phyloP scores from a whole-genome alignment of 2,329 filamentous ascomycete genomes.

The Hypoxylon sp. region DNA sequence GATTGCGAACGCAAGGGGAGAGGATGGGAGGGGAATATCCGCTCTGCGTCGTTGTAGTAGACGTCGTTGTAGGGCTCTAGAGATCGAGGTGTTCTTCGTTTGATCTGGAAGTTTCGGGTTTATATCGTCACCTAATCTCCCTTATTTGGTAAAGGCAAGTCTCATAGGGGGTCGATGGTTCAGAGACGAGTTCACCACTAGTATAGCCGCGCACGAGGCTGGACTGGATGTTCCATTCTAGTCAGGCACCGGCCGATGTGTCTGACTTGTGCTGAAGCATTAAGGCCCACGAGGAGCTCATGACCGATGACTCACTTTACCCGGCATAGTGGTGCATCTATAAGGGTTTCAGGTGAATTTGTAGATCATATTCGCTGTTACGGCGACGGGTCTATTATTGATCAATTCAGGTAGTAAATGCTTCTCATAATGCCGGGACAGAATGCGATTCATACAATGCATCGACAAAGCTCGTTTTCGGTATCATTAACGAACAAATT shows the following conservation, averaged over 20 bases:
- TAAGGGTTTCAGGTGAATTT: not conserved
- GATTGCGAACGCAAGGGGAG: conserved; percentile 16
- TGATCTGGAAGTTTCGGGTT: conserved; percentile 7
- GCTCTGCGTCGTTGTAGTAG: conserved; percentile 9
- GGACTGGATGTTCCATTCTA: not conserved
- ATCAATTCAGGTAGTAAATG: not conserved
- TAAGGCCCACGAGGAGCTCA: not conserved
- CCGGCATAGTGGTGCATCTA: not conserved
- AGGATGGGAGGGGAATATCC: not conserved
- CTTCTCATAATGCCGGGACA: not conserved
- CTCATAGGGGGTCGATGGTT: conserved; percentile 12
- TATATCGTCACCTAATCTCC: not conserved
- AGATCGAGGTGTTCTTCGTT: conserved; percentile 5
- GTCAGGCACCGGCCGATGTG: conserved; percentile 7
- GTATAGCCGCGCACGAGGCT: conserved; percentile 5
- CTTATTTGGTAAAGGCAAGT: conserved; percentile 1
- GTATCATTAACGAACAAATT: not conserved
- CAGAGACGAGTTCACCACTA: conserved; percentile 2
- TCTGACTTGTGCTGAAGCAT: not conserved
- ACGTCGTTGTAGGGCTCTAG: conserved; percentile 1
- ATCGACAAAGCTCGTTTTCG: not conserved
- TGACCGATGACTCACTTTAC: not conserved
- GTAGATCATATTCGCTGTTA: not conserved
- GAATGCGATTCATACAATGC: not conserved
- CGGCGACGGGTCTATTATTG: not conserved